Base-by-base conservation (phyloP, 2,329 filamentous ascomycete species). In the Helotiales sp. region DNA sequence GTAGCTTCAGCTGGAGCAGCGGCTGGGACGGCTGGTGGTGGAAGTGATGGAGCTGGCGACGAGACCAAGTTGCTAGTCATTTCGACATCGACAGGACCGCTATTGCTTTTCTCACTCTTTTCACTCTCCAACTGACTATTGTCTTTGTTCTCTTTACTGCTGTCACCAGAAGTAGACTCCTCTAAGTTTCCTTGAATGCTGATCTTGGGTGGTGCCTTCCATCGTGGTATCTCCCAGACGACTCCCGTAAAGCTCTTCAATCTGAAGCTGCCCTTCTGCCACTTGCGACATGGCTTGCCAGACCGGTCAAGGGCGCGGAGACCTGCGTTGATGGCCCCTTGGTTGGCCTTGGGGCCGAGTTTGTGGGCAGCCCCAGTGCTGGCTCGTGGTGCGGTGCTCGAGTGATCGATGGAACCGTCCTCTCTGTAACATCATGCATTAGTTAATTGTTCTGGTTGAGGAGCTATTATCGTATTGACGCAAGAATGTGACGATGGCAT, bases 321-420 rank as follows among this genome's bases (percentile, higher is more conserved):
- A 52, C 91, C 91, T 54, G 95, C 95, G 72, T 99, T 99, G 81
- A 99, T 99, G 59, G 93, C 93, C 63, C 95, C 95, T 69, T 93
- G 90, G 73, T 97, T 98, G 52, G 93, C 93, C 75, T 97, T 98
- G 66, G 95, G 95, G 3, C 93, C 93, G 25, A 98, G 87, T 74
- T 96, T 96, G 75, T 93, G 90, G 44, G 78, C 75, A 46, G 70
- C 69, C 22, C 73, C 70, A 67, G 60, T 72, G 70, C 58, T 71
- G 67, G 67, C 77, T 62, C 59, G 73, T 73, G 66, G 75, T 74
- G 60, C 77, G 70, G 62, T 61, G 70, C 66, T 77, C 76, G 69
- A 77, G 66, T 83, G 80, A 66, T 88, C 85, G 69, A 84, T 80
- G 29, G 81, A 80, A 29, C 84, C 84, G 66, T 87, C 85, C 68